phyloP scores from a whole-genome alignment of 1,284 basidiomycete genomes.

The Ceratobasidium sp. region DNA sequence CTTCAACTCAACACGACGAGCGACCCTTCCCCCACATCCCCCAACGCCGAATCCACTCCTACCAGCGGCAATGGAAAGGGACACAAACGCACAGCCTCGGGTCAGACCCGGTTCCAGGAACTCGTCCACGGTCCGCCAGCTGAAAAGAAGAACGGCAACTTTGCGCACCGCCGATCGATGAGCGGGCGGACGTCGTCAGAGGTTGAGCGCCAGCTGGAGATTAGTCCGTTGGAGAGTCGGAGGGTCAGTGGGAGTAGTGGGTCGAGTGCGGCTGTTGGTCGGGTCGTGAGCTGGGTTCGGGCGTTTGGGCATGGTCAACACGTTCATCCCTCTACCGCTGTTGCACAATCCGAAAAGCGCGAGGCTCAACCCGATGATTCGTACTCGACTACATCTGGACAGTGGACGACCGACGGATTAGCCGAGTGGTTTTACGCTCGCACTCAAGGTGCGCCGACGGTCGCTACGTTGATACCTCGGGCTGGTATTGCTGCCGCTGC shows the following conservation, averaged over 20 bases:
- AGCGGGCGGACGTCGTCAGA: slow-evolving; percentile 33
- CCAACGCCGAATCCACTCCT: neutral
- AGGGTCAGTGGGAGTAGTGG: slow-evolving; percentile 18
- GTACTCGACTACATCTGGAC: too few species aligned
- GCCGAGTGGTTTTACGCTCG: slow-evolving; percentile 84
- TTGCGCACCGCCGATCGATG: slow-evolving; percentile 1
- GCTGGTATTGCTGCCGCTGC: slow-evolving; percentile 78
- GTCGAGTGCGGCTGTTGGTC: slow-evolving; percentile 6
- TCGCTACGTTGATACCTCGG: slow-evolving; percentile 81
- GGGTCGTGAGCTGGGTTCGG: slow-evolving; percentile 20
- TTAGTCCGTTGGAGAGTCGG: slow-evolving; percentile 40
- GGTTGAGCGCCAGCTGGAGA: slow-evolving; percentile 51
- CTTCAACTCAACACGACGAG: neutral
- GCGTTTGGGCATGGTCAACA: slow-evolving; percentile 5
- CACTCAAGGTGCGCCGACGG: slow-evolving; percentile 82
- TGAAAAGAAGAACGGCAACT: neutral
- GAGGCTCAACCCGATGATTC: neutral
- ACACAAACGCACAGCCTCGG: slow-evolving; percentile 18
- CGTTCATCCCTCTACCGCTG: slow-evolving; percentile 11
- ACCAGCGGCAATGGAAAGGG: neutral
- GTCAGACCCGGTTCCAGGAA: slow-evolving; percentile 41
- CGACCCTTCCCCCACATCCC: neutral
- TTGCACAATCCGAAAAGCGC: neutral
- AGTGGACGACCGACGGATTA: slow-evolving; percentile 52
- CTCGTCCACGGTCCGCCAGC: slow-evolving; percentile 33